These are phyloP conservation scores for Rhodotorula sp. DNA, from an alignment of 1,284 basidiomycete genomes.

Conservation along the genomic window DNA sequence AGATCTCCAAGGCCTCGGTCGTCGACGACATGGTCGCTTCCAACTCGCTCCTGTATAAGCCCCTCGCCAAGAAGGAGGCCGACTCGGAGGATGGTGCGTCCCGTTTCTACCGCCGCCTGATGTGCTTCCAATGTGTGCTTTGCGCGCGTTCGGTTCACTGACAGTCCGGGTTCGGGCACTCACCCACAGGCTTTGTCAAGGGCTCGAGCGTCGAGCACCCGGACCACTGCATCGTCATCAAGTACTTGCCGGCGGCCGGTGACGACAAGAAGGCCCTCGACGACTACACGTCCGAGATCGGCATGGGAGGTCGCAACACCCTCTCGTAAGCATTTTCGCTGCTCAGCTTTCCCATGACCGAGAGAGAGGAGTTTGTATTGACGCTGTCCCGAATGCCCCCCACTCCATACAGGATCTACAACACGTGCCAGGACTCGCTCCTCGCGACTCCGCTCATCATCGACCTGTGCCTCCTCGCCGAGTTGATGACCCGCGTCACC, in stretches of 20 bases:
- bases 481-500: constrained; percentile 86
- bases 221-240: constrained; percentile 75
- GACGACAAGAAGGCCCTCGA: constrained; percentile 98
- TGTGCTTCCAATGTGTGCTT: too few relatives aligned
- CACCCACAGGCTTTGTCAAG: constrained; percentile 32
- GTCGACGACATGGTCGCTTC: constrained; percentile 97
- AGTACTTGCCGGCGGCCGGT: constrained; percentile 77
- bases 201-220: constrained; percentile 81
- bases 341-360: constrained; percentile 51
- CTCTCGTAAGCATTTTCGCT: constrained; percentile 24
- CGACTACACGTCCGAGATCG: constrained; percentile 87
- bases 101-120: too few relatives aligned
- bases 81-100: constrained; percentile 24
- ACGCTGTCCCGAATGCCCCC: constrained; percentile 48
- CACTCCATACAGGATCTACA: constrained; percentile 83
- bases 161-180: not conserved
- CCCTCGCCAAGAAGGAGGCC: constrained; percentile 53
- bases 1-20: constrained; percentile 70
- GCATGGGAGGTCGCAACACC: constrained; percentile 58
- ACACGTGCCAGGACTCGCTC: constrained; percentile 95
- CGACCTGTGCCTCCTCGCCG: constrained; percentile 88
- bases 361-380: not conserved
- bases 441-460: constrained; percentile 94
- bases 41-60: constrained; percentile 86
- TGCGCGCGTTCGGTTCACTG: not conserved